Conservation (phyloP, 495 filamentous ascomycete species). For the Podospora tetraspora region DNA sequence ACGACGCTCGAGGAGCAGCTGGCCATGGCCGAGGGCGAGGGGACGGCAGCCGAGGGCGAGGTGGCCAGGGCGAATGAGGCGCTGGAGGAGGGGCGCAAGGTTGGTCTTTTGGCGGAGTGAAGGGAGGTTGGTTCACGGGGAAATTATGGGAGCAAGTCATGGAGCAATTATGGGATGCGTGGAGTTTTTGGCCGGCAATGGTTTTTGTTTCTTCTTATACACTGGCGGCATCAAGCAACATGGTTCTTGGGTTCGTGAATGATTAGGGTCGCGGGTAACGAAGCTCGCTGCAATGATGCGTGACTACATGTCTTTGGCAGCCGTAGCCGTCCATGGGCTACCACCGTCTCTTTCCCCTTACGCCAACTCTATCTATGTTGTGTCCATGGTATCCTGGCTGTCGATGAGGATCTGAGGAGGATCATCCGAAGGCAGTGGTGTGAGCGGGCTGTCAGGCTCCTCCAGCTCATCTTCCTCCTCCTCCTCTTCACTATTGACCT, state of each 20-base stretch:
- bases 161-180: background rate
- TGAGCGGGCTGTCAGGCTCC: slow-evolving; percentile 32
- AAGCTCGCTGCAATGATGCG: background rate
- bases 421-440: slow-evolving; percentile 39
- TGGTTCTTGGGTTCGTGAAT: background rate
- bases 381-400: slow-evolving; percentile 64
- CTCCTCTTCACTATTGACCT: slow-evolving; percentile 37
- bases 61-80: slow-evolving; percentile 55
- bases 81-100: slow-evolving; percentile 37
- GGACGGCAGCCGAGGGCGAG: slow-evolving; percentile 54
- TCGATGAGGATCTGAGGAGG: slow-evolving; percentile 48
- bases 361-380: background rate
- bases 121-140: background rate
- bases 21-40: slow-evolving; percentile 50
- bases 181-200: background rate
- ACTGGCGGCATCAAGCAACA: background rate
- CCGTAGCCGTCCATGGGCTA: background rate
- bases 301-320: background rate
- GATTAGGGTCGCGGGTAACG: background rate
- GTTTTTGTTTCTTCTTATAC: background rate
- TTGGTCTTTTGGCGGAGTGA: slow-evolving; percentile 18
- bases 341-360: background rate
- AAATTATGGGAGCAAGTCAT: background rate
- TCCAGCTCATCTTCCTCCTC: slow-evolving; percentile 37
- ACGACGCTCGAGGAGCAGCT: slow-evolving; percentile 59